phyloP scores from a whole-genome alignment of 2,329 filamentous ascomycete genomes.

The Rhynchosporium graminicola region DNA sequence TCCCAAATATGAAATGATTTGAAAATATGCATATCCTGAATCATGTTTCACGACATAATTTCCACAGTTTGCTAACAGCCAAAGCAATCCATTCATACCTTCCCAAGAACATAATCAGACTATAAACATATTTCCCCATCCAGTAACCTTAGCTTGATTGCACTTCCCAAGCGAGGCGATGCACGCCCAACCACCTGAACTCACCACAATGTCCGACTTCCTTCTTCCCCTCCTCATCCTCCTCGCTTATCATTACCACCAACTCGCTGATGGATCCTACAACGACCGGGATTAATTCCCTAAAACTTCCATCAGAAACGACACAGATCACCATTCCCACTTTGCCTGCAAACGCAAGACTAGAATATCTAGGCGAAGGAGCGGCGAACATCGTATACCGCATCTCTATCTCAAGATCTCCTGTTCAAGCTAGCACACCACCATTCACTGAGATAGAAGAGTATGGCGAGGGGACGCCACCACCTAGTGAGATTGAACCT shows the following conservation, averaged over 20 bases:
- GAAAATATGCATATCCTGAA: neutral
- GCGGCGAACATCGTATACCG: constrained; percentile 77
- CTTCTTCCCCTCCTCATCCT: neutral
- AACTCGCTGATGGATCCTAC: neutral
- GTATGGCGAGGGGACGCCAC: constrained; percentile 38
- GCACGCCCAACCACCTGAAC: neutral
- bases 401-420: constrained; percentile 44
- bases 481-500: constrained; percentile 32
- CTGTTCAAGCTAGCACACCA: constrained; percentile 15
- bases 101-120: too few species aligned
- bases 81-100: too few species aligned
- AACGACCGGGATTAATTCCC: neutral
- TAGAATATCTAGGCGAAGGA: constrained; percentile 61
- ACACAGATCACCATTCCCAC: constrained; percentile 1
- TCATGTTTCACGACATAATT: neutral
- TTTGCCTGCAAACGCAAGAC: constrained; percentile 14
- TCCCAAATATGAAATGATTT: neutral
- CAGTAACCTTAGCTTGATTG: neutral
- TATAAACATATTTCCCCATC: too few species aligned
- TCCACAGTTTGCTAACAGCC: too few species aligned
- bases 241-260: too few species aligned
- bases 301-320: neutral
- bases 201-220: neutral
- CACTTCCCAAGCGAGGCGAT: constrained; percentile 3
- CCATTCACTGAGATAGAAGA: constrained; percentile 40